Conservation (phyloP, 2,329 filamentous ascomycete genomes). For the Thelonectria olida region DNA sequence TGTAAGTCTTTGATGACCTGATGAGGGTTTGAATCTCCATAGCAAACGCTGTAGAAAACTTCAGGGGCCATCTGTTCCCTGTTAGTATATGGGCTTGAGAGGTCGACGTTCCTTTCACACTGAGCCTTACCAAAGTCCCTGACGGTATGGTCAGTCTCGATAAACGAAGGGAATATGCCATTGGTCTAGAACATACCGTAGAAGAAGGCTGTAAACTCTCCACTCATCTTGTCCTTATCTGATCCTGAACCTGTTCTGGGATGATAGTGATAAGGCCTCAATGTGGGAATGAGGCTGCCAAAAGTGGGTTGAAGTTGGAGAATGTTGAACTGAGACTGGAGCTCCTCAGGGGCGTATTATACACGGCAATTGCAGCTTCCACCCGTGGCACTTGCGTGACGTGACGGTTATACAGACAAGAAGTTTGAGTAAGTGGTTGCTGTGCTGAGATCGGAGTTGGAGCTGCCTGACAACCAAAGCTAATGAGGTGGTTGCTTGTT, state of each 20-base stretch:
- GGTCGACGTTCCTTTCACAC: background rate
- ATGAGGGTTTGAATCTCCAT: slow-evolving; percentile 63
- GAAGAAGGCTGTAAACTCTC: slow-evolving; percentile 62
- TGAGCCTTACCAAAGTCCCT: slow-evolving; percentile 26
- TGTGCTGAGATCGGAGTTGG: background rate
- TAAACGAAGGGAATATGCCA: background rate
- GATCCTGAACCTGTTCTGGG: background rate
- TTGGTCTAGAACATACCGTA: slow-evolving; percentile 56
- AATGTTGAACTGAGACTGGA: background rate
- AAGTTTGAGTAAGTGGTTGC: background rate
- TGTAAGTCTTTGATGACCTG: slow-evolving; percentile 64
- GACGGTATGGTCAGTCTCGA: background rate
- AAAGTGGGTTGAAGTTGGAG: background rate
- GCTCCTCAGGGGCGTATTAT: background rate
- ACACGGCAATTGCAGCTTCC: background rate
- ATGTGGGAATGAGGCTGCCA: background rate
- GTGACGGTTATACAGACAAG: background rate
- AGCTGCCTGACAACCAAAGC: background rate
- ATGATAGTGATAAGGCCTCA: background rate
- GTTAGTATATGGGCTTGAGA: slow-evolving; percentile 2
- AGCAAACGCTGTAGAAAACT: slow-evolving; percentile 87
- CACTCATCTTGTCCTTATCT: slow-evolving; percentile 47
- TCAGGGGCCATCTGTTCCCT: slow-evolving; percentile 78
- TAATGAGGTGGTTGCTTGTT: background rate
- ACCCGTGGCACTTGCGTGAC: background rate